Conservation (phyloP, 176 grass and related monocot species). For the Aegilops tauschii region DNA sequence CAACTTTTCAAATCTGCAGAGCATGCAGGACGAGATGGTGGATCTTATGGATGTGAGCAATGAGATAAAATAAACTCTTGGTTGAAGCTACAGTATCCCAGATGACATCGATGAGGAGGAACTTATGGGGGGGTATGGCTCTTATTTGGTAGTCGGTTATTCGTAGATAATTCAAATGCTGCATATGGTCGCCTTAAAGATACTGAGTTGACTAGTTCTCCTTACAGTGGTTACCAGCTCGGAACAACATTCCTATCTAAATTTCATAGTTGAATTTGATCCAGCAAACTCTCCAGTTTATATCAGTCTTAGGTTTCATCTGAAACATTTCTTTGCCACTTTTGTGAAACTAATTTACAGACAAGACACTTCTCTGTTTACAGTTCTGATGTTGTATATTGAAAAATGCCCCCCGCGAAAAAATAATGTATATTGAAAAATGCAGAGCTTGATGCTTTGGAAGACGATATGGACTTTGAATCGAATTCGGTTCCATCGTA, state of each 20-base stretch:
- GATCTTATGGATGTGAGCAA: conserved; percentile 94
- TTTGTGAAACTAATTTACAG: background rate
- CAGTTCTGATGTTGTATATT: background rate
- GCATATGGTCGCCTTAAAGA: no score
- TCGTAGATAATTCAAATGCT: background rate
- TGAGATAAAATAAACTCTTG: conserved; percentile 82
- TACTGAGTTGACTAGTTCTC: background rate
- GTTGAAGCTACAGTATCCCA: conserved; percentile 79
- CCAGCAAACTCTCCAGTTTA: background rate
- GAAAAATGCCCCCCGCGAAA: no score
- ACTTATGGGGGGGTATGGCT: conserved; percentile 27
- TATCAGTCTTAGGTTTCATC: background rate
- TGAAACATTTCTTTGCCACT: background rate
- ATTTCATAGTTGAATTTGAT: background rate
- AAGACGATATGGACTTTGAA: conserved; percentile 84
- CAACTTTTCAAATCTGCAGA: conserved; percentile 36
- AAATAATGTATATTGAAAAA: conserved; percentile 11
- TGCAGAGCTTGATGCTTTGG: conserved; percentile 95
- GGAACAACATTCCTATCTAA: background rate
- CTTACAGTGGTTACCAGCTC: background rate
- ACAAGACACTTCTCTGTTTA: background rate
- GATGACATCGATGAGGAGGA: conserved; percentile 97
- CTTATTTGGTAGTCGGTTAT: background rate
- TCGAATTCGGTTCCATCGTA: conserved; percentile 79
- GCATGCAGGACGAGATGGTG: conserved; percentile 99